These are phyloP conservation scores for Scedosporium aurantiacum DNA, from an alignment of 2,329 filamentous ascomycete species.

Conservation along the genomic window DNA sequence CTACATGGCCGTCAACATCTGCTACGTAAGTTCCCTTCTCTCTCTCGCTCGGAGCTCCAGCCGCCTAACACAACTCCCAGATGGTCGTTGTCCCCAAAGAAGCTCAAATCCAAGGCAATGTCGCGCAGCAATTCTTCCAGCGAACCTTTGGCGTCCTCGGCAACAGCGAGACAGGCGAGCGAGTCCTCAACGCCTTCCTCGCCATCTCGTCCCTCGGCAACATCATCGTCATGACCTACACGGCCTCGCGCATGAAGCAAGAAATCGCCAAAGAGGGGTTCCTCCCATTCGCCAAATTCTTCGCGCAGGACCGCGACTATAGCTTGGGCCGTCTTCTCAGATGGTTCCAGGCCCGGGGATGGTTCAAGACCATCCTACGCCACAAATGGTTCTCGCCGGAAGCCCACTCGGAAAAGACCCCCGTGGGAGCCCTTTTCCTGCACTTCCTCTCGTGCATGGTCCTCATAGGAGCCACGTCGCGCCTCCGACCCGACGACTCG, in stretches of 20 bases:
- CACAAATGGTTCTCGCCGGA: slow-evolving; percentile 21
- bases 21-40: slow-evolving; percentile 19
- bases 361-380: slow-evolving; percentile 17
- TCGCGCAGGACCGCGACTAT: slow-evolving; percentile 27
- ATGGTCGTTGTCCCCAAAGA: slow-evolving; percentile 26
- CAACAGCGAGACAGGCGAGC: slow-evolving; percentile 15
- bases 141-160: slow-evolving; percentile 19
- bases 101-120: slow-evolving; percentile 11
- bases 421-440: slow-evolving; percentile 22
- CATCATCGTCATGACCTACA: slow-evolving; percentile 46
- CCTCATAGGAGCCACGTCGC: slow-evolving; percentile 23
- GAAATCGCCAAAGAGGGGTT: slow-evolving; percentile 50
- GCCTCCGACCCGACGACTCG: slow-evolving; percentile 14
- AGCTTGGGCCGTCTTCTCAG: slow-evolving; percentile 21
- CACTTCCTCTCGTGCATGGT: slow-evolving; percentile 23
- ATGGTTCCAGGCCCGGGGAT: slow-evolving; percentile 20
- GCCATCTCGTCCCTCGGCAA: slow-evolving; percentile 45
- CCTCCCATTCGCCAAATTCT: slow-evolving; percentile 37
- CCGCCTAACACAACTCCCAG: slow-evolving; percentile 22
- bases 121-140: slow-evolving; percentile 24
- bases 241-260: slow-evolving; percentile 44
- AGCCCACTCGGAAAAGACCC: slow-evolving; percentile 23
- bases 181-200: slow-evolving; percentile 36
- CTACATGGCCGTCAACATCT: slow-evolving; percentile 26
- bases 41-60: slow-evolving; percentile 12